Base-by-base conservation (phyloP, 2,329 filamentous ascomycete species). In the Juglanconis juglandina region DNA sequence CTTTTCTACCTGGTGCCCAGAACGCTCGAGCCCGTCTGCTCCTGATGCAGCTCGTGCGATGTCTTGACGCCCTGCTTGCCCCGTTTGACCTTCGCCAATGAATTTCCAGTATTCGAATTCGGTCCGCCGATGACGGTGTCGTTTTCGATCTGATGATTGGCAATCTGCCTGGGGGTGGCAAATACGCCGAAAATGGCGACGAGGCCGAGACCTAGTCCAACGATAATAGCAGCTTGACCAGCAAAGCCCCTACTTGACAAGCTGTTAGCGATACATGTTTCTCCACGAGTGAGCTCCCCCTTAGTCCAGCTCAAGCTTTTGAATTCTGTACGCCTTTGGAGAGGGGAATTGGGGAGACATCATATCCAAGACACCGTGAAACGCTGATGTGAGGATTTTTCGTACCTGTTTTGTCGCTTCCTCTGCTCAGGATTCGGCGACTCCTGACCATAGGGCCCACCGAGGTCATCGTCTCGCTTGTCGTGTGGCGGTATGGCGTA, bases 111-210 rank as follows among this genome's bases (percentile, higher is more conserved):
- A 17, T 61, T 61, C 6, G 59, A 58, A 0, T 48, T 50, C 2
- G 59, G 55, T 1, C 42, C 59, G 13, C 59, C 59, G 13, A 61
- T 51, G 6, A 58, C 55, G 10, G 52, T 58, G 33, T 58, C 59
- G 44, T 61, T 61, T 2, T 61, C 59, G 50, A 58, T 58, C 55
- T 58, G 59, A 32, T 58, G 53, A 13, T 58, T 44, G 32, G 59
- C 59, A 8, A 58, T 61, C 54, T 53, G 46, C 8, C 59, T 39
- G 5, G 59, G 59, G n/a, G 32, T 24, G 13, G 48, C 54, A 9
- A 61, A 61, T 35, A 30, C n/a, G 44, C 50, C 53, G 55, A 46
- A 57, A 44, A 58, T 6, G 10, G 44, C 42, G 17, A 58, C 32
- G 35, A 34, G 13, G 34, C 59, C 55, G 10, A 58, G 35, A 32